These are phyloP conservation scores for Petrea volubilis DNA, from an alignment of 257 asterid species.

Conservation along the genomic window DNA sequence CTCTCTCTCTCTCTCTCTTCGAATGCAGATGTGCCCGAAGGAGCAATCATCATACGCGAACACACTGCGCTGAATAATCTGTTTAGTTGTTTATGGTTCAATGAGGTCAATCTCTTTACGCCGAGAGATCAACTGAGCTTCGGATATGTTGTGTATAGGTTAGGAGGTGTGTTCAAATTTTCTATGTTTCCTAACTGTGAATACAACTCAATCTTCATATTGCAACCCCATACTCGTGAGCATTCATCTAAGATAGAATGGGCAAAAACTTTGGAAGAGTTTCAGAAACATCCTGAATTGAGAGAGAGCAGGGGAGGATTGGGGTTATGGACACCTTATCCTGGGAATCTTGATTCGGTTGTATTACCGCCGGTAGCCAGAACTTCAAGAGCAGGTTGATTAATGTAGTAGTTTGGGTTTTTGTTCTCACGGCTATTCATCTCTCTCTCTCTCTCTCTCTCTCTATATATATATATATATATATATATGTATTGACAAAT, in stretches of 20 bases:
- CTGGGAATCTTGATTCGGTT: slow-evolving; percentile 72
- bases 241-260: slow-evolving; percentile 95
- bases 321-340: slow-evolving; percentile 93
- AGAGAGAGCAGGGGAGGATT: slow-evolving; percentile 93
- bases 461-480: too few species aligned
- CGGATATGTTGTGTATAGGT: slow-evolving; percentile 85
- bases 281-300: slow-evolving; percentile 69
- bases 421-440: slow-evolving; percentile 3
- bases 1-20: background rate
- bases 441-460: background rate
- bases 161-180: slow-evolving; percentile 57
- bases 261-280: slow-evolving; percentile 78
- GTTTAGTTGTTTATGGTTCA: slow-evolving; percentile 97
- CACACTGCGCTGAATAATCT: slow-evolving; percentile 76
- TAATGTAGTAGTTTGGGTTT: slow-evolving; percentile 13
- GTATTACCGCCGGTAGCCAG: slow-evolving; percentile 77
- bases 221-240: slow-evolving; percentile 90
- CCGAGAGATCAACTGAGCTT: slow-evolving; percentile 98
- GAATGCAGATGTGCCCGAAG: slow-evolving; percentile 93
- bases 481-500: too few species aligned
- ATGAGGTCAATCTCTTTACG: slow-evolving; percentile 90
- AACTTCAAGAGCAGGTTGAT: slow-evolving; percentile 91
- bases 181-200: slow-evolving; percentile 97
- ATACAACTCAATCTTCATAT: slow-evolving; percentile 73
- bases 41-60: slow-evolving; percentile 91